These are phyloP conservation scores for Botrytis tulipae DNA, from an alignment of 2,329 filamentous ascomycete genomes.

Conservation along the genomic window DNA sequence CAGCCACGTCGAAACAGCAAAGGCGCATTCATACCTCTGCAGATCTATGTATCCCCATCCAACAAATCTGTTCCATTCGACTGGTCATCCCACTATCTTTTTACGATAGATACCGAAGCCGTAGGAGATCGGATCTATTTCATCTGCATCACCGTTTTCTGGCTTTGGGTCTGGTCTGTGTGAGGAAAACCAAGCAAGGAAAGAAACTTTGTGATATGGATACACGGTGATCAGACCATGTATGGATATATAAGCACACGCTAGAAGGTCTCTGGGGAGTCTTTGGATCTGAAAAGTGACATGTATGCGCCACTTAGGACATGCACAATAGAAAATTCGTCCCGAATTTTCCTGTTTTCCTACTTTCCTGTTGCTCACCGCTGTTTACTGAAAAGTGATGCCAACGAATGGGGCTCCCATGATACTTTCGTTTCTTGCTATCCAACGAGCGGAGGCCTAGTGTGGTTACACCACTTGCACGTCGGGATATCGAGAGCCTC, in stretches of 20 bases:
- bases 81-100: conserved; percentile 15
- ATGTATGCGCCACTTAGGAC: conserved; percentile 23
- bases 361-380: conserved; percentile 29
- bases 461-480: conserved; percentile 25
- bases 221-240: conserved; percentile 12
- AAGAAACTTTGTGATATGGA: conserved; percentile 2
- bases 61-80: conserved; percentile 25
- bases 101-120: conserved; percentile 12
- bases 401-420: conserved; percentile 7
- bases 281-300: conserved; percentile 25
- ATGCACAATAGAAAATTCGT: conserved; percentile 14
- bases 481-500: conserved; percentile 9
- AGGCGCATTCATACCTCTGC: conserved; percentile 14
- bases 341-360: conserved; percentile 3
- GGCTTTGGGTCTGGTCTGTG: conserved; percentile 8
- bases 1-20: conserved; percentile 20
- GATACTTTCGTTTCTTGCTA: background rate
- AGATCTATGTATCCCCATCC: conserved; percentile 23
- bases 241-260: background rate
- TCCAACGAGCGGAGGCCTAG: conserved; percentile 23
- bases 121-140: conserved; percentile 26
- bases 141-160: conserved; percentile 29
- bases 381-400: conserved; percentile 27
- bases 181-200: conserved; percentile 21
- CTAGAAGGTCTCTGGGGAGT: conserved; percentile 1